phyloP scores from a whole-genome alignment of 805 yeast genomes.

The Yamadazyma sp. region DNA sequence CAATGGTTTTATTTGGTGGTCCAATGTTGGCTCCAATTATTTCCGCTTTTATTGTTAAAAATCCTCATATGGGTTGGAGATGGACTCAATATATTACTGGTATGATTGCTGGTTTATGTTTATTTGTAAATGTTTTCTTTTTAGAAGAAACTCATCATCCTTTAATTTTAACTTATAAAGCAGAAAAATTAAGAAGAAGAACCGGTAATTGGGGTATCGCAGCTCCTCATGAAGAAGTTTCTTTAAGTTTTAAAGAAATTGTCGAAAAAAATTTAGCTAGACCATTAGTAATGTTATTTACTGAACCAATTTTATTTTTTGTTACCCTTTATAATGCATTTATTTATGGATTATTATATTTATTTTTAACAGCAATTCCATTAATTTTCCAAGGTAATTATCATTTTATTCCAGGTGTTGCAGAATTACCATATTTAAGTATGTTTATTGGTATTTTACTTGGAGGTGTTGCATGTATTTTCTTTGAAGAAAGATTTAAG shows the following conservation, averaged over 20 bases:
- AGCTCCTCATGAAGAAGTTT: constrained; percentile 37
- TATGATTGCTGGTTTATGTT: constrained; percentile 29
- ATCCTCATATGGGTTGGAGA: constrained; percentile 49
- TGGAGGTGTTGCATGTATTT: constrained; percentile 54
- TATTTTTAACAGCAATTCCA: constrained; percentile 44
- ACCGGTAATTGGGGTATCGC: constrained; percentile 40
- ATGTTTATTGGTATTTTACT: constrained; percentile 64
- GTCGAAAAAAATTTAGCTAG: constrained; percentile 33
- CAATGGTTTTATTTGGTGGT: constrained; percentile 71
- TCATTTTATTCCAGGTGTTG: constrained; percentile 56
- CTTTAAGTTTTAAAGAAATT: constrained; percentile 28
- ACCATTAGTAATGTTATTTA: constrained; percentile 37
- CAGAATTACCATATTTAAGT: constrained; percentile 77
- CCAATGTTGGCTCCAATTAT: constrained; percentile 81
- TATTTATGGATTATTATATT: constrained; percentile 47
- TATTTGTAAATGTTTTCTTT: constrained; percentile 27
- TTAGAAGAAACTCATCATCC: constrained; percentile 42
- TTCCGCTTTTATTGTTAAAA: constrained; percentile 39
- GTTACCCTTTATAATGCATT: constrained; percentile 47
- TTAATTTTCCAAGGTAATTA: constrained; percentile 54
- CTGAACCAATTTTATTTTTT: constrained; percentile 42
- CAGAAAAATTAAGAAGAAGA: constrained; percentile 36
- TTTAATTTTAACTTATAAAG: constrained; percentile 28
- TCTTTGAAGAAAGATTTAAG: constrained; percentile 53
- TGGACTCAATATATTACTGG: constrained; percentile 55